Percentiles rank a stretch among this genome's conserved stretches.
These are phyloP conservation scores for Capronia coronata DNA, from an alignment of 2,329 filamentous ascomycete species.

Conservation along the genomic window DNA sequence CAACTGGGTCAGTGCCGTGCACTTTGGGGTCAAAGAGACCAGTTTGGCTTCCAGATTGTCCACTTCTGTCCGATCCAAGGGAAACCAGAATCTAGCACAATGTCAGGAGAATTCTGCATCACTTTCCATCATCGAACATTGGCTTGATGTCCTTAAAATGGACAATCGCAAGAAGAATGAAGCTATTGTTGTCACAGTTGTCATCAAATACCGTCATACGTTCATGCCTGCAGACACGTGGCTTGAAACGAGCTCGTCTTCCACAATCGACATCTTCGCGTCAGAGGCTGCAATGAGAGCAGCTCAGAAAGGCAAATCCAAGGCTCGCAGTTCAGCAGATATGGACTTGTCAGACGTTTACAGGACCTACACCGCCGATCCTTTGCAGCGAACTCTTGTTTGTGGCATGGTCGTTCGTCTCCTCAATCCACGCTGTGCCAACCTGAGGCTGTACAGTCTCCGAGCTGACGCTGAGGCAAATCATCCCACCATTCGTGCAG, in stretches of 20 bases:
- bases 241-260: slow-evolving; percentile 10
- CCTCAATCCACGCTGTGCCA: slow-evolving; percentile 10
- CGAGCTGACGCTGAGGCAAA: background rate
- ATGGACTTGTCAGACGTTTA: background rate
- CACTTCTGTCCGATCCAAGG: slow-evolving; percentile 9
- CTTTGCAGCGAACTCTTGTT: background rate
- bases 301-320: slow-evolving; percentile 1
- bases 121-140: slow-evolving; percentile 19
- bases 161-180: slow-evolving; percentile 16
- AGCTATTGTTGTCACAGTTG: slow-evolving; percentile 10
- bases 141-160: slow-evolving; percentile 17
- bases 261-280: background rate
- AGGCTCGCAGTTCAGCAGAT: background rate
- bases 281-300: background rate
- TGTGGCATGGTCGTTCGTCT: slow-evolving; percentile 6
- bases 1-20: slow-evolving; percentile 30
- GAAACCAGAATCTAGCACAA: background rate
- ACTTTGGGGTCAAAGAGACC: slow-evolving; percentile 20
- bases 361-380: background rate
- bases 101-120: slow-evolving; percentile 4
- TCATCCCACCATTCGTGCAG: background rate
- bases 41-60: slow-evolving; percentile 16
- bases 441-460: background rate
- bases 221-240: slow-evolving; percentile 11
- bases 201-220: slow-evolving; percentile 14